A percentile compares a stretch with the other conserved stretches of the same genome.
These are phyloP conservation scores for Hydnomerulius pinastri DNA, from an alignment of 768 basidiomycete genomes.

Conservation along the genomic window DNA sequence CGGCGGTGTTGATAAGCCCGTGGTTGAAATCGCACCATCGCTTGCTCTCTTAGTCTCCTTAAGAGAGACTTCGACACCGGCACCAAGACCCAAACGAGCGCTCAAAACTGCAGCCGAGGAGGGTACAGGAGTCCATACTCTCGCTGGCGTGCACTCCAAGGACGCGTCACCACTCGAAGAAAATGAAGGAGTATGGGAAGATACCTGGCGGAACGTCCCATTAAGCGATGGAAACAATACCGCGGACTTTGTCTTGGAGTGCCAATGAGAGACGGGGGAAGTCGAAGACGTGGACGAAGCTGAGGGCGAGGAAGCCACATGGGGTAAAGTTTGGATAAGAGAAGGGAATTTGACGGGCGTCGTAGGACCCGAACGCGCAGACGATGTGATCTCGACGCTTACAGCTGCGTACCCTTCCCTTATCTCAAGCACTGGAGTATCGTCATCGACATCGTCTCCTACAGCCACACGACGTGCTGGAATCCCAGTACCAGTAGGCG, in stretches of 20 bases:
- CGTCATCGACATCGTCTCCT: conserved; percentile 16
- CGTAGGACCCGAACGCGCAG: conserved; percentile 16
- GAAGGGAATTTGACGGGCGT: conserved; percentile 17
- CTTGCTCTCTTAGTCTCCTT: neutral
- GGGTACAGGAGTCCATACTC: conserved; percentile 7
- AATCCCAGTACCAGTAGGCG: conserved; percentile 19
- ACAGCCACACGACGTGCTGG: conserved; percentile 8
- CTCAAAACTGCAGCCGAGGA: neutral
- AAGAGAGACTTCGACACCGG: conserved; percentile 2
- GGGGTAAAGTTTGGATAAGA: conserved; percentile 8
- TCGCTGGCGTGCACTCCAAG: conserved; percentile 13
- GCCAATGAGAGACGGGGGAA: conserved; percentile 1
- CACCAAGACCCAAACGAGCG: neutral
- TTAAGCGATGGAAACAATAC: conserved; percentile 30
- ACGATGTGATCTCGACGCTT: conserved; percentile 4
- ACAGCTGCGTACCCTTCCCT: neutral
- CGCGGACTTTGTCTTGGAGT: conserved; percentile 7
- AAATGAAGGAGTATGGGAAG: neutral
- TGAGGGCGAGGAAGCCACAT: conserved; percentile 4
- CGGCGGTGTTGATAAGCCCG: no score
- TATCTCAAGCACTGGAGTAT: conserved; percentile 9
- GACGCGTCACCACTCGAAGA: conserved; percentile 5
- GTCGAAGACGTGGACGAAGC: neutral
- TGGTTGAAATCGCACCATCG: neutral
- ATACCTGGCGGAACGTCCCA: conserved; percentile 20